Evolutionary conservation across 2,329 filamentous ascomycete species (phyloP).

Genomic region (Orbilia brochopaga): DNA sequence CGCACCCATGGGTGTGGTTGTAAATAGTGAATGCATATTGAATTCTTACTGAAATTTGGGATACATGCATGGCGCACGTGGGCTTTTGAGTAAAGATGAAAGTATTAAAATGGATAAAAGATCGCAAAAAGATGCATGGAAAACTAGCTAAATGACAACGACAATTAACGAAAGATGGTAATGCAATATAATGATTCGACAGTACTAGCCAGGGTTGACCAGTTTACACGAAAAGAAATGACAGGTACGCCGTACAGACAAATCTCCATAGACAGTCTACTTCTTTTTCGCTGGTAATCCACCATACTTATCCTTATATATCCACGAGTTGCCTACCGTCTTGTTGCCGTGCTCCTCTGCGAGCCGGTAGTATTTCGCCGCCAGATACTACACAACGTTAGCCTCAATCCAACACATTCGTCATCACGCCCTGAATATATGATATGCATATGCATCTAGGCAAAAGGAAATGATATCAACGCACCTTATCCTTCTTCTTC

Average conservation of each 20-base stretch:
- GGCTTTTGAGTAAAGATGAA: not conserved
- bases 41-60: too few species aligned
- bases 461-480: conserved; percentile 57
- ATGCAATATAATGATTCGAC: not conserved
- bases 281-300: conserved; percentile 40
- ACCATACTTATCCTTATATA: conserved; percentile 96
- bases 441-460: conserved; percentile 18
- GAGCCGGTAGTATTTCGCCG: conserved; percentile 89
- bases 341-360: conserved; percentile 89
- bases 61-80: not conserved
- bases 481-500: conserved; percentile 91
- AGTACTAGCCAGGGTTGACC: not conserved
- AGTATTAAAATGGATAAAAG: conserved; percentile 1
- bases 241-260: too few species aligned
- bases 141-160: not conserved
- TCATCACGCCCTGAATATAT: not conserved
- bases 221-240: too few species aligned
- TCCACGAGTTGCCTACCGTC: conserved; percentile 94
- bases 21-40: too few species aligned
- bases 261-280: too few species aligned
- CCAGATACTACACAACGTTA: conserved; percentile 55
- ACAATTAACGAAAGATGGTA: conserved; percentile 5
- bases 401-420: not conserved
- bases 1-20: conserved; percentile 21
- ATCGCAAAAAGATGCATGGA: not conserved